These are phyloP conservation scores for Aschersonia sp. DNA, from an alignment of 2,329 filamentous ascomycete species.

Conservation along the genomic window DNA sequence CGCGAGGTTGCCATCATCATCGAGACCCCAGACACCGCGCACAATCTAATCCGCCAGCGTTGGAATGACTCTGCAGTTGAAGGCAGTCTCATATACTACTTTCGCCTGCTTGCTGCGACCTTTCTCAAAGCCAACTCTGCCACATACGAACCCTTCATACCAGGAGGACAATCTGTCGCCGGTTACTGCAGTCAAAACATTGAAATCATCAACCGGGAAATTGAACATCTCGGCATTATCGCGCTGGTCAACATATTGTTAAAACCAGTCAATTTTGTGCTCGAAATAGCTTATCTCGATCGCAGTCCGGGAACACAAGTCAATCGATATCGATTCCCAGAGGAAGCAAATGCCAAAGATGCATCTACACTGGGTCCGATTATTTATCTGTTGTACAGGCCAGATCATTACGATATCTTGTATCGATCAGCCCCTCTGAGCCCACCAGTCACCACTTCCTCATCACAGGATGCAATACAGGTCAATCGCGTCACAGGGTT, in stretches of 20 bases:
- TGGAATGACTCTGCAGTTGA: constrained; percentile 63
- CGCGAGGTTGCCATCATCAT: constrained; percentile 45
- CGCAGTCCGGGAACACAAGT: constrained; percentile 65
- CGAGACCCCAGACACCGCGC: constrained; percentile 41
- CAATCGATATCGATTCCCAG: constrained; percentile 53
- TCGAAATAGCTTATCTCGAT: constrained; percentile 87
- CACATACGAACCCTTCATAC: constrained; percentile 59
- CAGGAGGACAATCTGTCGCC: constrained; percentile 40
- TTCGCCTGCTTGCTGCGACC: constrained; percentile 66
- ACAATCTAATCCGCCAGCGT: constrained; percentile 38
- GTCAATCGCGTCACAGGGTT: constrained; percentile 37
- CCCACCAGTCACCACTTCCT: constrained; percentile 12
- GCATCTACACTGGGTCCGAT: constrained; percentile 29
- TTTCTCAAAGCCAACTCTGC: constrained; percentile 65
- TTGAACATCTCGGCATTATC: constrained; percentile 77
- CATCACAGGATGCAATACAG: constrained; percentile 20
- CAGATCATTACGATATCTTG: constrained; percentile 84
- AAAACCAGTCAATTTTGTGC: constrained; percentile 59
- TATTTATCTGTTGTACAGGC: constrained; percentile 50
- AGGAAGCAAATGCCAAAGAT: constrained; percentile 33
- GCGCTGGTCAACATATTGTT: constrained; percentile 67
- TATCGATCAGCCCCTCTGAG: constrained; percentile 42
- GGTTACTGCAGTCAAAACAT: constrained; percentile 58
- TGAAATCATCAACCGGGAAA: constrained; percentile 65
- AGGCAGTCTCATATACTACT: constrained; percentile 72